Percentiles rank a stretch among this genome's conserved stretches.
These are phyloP conservation scores for Cymbopogon citratus DNA, from an alignment of 176 grass and related monocot species.

Conservation along the genomic window DNA sequence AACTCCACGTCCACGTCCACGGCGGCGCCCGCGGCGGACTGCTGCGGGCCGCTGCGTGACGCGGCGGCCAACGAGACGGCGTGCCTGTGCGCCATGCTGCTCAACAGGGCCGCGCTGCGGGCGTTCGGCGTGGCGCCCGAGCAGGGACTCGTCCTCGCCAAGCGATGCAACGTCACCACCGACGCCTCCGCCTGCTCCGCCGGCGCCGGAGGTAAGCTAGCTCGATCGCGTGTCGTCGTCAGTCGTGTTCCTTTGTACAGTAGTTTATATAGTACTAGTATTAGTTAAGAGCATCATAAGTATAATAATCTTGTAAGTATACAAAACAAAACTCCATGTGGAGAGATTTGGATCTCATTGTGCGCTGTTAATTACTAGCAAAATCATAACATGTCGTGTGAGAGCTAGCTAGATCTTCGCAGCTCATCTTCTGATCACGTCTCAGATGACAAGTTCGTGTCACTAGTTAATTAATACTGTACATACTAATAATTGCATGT, in stretches of 20 bases:
- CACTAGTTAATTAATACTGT: no score
- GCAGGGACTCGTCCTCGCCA: conserved; percentile 52
- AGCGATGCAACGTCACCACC: conserved; percentile 48
- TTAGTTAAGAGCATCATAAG: no score
- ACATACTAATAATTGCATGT: neutral
- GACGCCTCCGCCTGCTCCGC: conserved; percentile 40
- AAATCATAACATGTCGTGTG: neutral
- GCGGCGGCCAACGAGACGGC: conserved; percentile 57
- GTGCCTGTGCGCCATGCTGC: conserved; percentile 60
- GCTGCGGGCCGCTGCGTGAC: conserved; percentile 58
- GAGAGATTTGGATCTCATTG: neutral
- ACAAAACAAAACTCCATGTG: neutral
- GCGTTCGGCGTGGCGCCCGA: conserved; percentile 42
- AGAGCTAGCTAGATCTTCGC: neutral
- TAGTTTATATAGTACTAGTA: no score
- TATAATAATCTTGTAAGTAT: neutral
- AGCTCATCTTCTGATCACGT: neutral
- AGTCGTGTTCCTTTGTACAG: neutral
- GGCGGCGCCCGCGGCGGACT: conserved; percentile 32
- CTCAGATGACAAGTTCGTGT: neutral
- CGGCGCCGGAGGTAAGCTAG: neutral
- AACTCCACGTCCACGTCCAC: conserved; percentile 31
- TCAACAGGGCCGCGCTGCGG: conserved; percentile 49
- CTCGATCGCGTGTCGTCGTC: neutral
- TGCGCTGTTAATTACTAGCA: neutral